Evolutionary conservation across 192 early-diverging fungal genomes (phyloP), one percentile per base, ranked within the genome.

Genomic region (Neocallimastix lanati): DNA sequence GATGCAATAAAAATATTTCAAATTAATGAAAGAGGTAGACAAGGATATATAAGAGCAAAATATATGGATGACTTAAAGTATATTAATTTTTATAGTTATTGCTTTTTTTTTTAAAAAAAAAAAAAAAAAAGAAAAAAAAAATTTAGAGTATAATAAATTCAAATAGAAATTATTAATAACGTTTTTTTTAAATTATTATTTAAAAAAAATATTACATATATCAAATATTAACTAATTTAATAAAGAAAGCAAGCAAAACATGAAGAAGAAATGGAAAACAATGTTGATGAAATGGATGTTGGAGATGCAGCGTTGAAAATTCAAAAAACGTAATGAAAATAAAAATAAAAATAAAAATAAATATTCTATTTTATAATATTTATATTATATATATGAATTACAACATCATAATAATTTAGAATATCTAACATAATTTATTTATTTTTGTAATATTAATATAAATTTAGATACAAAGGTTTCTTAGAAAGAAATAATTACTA

Each of bases 61-160:
- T 90, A 91, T 79, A 91, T 90, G 90, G 77, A 84, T 5, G 90
- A 90, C 30, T 87, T 91, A 79, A 85, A 84, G 88, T 89, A 81
- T 9, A 80, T 80, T 0, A 76, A 15, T 1, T n/a, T n/a, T n/a
- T n/a, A n/a, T n/a, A n/a, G n/a, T n/a, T n/a, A n/a, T n/a, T n/a
- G n/a, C n/a, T n/a, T n/a, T n/a, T n/a, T n/a, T n/a, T n/a, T n/a
- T n/a, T n/a, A n/a, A n/a, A n/a, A n/a, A n/a, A n/a, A n/a, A n/a
- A n/a, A n/a, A n/a, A n/a, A n/a, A n/a, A n/a, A n/a, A n/a, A n/a
- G n/a, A n/a, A n/a, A n/a, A n/a, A n/a, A n/a, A n/a, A n/a, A n/a
- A n/a, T n/a, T n/a, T n/a, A n/a, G n/a, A n/a, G n/a, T n/a, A n/a
- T n/a, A n/a, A n/a, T n/a, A n/a, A n/a, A n/a, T n/a, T n/a, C n/a